These are phyloP conservation scores for Brassica carinata DNA, from an alignment of 345 rosid species.

Conservation along the genomic window DNA sequence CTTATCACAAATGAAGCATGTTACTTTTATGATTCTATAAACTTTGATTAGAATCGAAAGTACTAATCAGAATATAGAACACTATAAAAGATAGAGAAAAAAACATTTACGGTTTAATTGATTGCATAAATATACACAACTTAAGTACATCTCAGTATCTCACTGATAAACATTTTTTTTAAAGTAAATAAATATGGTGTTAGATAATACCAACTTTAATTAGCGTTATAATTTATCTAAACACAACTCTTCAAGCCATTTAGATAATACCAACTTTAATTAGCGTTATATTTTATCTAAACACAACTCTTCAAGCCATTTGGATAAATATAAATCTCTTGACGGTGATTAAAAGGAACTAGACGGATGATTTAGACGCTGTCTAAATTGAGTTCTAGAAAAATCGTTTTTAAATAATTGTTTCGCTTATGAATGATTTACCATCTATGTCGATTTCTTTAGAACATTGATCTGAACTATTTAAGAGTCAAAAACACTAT, in stretches of 20 bases:
- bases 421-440: background rate
- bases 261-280: background rate
- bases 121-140: background rate
- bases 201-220: background rate
- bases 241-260: too few species aligned
- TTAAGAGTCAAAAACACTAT: background rate
- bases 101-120: background rate
- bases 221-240: background rate
- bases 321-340: background rate
- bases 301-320: too few species aligned
- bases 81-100: background rate
- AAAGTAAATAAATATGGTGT: background rate
- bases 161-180: background rate
- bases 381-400: background rate
- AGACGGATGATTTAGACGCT: background rate
- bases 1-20: slow-evolving; percentile 24
- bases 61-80: background rate
- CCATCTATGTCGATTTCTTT: too few species aligned
- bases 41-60: background rate
- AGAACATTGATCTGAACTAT: background rate
- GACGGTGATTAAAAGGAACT: too few species aligned
- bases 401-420: too few species aligned
- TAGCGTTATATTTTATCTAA: background rate
- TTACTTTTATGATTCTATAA: background rate
- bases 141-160: background rate